phyloP scores from a whole-genome alignment of 129 eudicot species.

The Deinandra increscens region DNA sequence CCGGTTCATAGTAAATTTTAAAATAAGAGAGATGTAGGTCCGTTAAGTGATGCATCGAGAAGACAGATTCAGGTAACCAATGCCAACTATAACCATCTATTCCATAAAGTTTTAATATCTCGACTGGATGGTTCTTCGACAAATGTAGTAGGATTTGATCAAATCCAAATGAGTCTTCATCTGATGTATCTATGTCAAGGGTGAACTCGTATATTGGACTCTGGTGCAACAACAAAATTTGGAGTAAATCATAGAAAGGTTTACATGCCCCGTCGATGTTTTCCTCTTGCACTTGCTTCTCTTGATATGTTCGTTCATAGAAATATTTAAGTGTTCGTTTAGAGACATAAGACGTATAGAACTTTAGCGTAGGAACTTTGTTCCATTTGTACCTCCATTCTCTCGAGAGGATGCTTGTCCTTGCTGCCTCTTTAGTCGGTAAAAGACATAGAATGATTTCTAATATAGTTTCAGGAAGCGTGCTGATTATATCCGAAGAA shows the following conservation, averaged over 20 bases:
- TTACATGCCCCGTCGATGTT: neutral
- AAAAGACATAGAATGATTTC: neutral
- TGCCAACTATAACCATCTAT: neutral
- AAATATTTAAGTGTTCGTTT: no score
- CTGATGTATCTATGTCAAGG: neutral
- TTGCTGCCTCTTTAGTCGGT: slow-evolving; percentile 1
- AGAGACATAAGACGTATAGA: neutral
- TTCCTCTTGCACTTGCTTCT: no score
- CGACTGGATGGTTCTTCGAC: neutral
- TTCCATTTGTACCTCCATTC: slow-evolving; percentile 12
- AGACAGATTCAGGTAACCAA: slow-evolving; percentile 11
- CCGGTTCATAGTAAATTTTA: neutral
- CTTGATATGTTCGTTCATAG: no score
- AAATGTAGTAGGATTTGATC: neutral
- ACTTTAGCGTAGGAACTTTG: neutral
- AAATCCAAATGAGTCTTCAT: neutral
- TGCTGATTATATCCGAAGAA: slow-evolving; percentile 4
- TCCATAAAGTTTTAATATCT: neutral
- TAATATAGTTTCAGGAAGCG: neutral
- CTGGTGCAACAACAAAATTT: slow-evolving; percentile 5
- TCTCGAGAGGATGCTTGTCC: neutral
- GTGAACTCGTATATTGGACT: slow-evolving; percentile 5
- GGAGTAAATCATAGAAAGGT: slow-evolving; percentile 1
- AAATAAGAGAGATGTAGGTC: neutral
- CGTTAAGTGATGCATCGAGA: slow-evolving; percentile 6